phyloP scores from a whole-genome alignment of 164 flowering plant species.

The Cinnamomum micranthum region DNA sequence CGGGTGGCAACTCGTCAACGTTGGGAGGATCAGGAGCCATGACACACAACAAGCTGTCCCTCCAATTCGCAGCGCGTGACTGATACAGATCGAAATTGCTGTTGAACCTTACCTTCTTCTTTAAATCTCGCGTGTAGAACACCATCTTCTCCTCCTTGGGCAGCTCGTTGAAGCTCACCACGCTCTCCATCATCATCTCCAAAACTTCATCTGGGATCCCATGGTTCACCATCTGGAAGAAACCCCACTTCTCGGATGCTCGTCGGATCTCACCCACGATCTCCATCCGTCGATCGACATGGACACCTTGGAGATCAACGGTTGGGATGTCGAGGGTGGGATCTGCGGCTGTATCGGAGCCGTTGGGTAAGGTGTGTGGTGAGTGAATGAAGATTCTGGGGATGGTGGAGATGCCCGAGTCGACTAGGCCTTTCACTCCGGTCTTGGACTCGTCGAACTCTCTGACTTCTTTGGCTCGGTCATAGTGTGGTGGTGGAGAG shows the following conservation, averaged over 20 bases:
- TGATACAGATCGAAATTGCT: constrained; percentile 22
- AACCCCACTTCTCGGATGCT: constrained; percentile 20
- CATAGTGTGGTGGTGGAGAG: too few species aligned
- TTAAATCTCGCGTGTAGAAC: constrained; percentile 9
- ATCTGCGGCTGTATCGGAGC: neutral
- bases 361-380: constrained; percentile 2
- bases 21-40: constrained; percentile 9
- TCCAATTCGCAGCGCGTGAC: constrained; percentile 27
- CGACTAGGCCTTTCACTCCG: constrained; percentile 23
- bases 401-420: constrained; percentile 12
- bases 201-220: constrained; percentile 13
- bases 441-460: constrained; percentile 17
- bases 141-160: constrained; percentile 4
- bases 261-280: constrained; percentile 14
- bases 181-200: constrained; percentile 1
- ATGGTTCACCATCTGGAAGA: constrained; percentile 28
- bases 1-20: constrained; percentile 8
- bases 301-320: constrained; percentile 16
- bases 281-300: neutral
- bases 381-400: constrained; percentile 15
- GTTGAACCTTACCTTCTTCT: constrained; percentile 7
- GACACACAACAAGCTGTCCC: constrained; percentile 17
- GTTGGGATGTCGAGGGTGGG: constrained; percentile 15
- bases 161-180: constrained; percentile 3
- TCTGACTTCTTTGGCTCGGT: constrained; percentile 8